phyloP scores from a whole-genome alignment of 2,329 filamentous ascomycete species.

The Dactylella cylindrospora region DNA sequence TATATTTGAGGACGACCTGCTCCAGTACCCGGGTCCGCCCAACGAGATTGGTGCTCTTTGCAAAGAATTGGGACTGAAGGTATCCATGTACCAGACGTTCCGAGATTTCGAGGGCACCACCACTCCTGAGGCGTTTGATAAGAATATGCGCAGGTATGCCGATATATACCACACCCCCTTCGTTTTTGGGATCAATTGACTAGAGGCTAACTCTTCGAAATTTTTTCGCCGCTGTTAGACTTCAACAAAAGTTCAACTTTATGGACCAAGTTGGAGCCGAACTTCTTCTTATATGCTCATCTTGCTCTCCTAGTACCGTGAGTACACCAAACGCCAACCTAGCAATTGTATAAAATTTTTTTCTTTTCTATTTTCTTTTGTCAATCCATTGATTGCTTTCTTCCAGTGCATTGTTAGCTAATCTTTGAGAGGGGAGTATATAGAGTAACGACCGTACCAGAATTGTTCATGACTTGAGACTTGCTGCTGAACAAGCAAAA shows the following conservation, averaged over 20 bases:
- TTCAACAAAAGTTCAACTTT: conserved; percentile 45
- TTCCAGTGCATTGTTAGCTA: conserved; percentile 24
- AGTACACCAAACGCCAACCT: conserved; percentile 8
- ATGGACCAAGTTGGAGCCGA: conserved; percentile 45
- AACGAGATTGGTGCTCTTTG: conserved; percentile 42
- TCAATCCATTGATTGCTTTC: background rate
- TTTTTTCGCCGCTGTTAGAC: conserved; percentile 12
- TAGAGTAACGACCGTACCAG: conserved; percentile 44
- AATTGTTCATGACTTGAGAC: conserved; percentile 45
- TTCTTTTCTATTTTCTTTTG: too few species aligned
- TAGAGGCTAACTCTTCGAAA: too few species aligned
- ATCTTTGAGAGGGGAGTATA: conserved; percentile 14
- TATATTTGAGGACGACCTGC: conserved; percentile 46
- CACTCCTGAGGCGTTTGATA: conserved; percentile 43
- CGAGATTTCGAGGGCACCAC: conserved; percentile 45
- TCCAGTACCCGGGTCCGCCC: conserved; percentile 43
- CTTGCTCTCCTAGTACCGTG: conserved; percentile 45
- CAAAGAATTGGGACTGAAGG: conserved; percentile 45
- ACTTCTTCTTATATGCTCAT: conserved; percentile 45
- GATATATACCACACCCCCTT: conserved; percentile 29
- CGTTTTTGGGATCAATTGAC: conserved; percentile 29
- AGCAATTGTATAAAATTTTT: too few species aligned
- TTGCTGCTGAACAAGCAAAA: conserved; percentile 45
- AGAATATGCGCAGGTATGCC: conserved; percentile 44
- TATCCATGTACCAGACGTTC: conserved; percentile 46